A percentile compares a stretch with the other conserved stretches of the same genome.
phyloP scores from a whole-genome alignment of 2,329 filamentous ascomycete genomes.

The Dryadomyces quercivorus region DNA sequence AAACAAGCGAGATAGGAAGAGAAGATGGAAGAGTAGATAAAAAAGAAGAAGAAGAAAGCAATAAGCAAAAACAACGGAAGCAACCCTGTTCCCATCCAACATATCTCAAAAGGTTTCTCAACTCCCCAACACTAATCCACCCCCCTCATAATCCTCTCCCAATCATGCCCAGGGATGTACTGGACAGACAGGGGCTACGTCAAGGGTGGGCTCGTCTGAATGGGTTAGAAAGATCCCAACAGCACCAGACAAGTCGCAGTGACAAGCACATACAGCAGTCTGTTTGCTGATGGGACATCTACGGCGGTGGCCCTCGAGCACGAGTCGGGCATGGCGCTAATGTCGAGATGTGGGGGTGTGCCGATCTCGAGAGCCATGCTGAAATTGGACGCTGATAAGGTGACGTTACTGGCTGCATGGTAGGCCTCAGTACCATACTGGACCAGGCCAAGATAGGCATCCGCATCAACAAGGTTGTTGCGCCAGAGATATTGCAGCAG shows the following conservation, averaged over 20 bases:
- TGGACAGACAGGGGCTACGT: too few relatives aligned
- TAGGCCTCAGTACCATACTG: slow-evolving; percentile 4
- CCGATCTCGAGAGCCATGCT: not conserved
- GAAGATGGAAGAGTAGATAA: not conserved
- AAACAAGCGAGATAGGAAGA: not conserved
- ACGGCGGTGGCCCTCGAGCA: not conserved
- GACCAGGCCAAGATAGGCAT: not conserved
- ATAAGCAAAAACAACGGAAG: not conserved
- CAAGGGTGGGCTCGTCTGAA: not conserved
- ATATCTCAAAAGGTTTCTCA: too few relatives aligned
- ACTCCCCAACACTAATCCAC: too few relatives aligned
- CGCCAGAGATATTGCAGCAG: slow-evolving; percentile 6
- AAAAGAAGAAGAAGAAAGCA: not conserved
- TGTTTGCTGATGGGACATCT: not conserved
- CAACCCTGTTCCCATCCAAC: too few relatives aligned
- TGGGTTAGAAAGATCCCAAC: not conserved
- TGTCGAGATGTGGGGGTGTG: not conserved
- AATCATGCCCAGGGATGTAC: too few relatives aligned
- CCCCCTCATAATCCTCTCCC: too few relatives aligned
- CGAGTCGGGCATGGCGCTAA: not conserved
- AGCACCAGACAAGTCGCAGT: not conserved
- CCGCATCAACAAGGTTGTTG: not conserved
- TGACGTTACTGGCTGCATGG: not conserved
- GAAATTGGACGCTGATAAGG: slow-evolving; percentile 1
- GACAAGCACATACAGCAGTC: not conserved